A percentile compares a stretch with the other conserved stretches of the same genome.
Conservation (phyloP, 192 early-diverging fungal genomes). For the Mortierella antarctica region DNA sequence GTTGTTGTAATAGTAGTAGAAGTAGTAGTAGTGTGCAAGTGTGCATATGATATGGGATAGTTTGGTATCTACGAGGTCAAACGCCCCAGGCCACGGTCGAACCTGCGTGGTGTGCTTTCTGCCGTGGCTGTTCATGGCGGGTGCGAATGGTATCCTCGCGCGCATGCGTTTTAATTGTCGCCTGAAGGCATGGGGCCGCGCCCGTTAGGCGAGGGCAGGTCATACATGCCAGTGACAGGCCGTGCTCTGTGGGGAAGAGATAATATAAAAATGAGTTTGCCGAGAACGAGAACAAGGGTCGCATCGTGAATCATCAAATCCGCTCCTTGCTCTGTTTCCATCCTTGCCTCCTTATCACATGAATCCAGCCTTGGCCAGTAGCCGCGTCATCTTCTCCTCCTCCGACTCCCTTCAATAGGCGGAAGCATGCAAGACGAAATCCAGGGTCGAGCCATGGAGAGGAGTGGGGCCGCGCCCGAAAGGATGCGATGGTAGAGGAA, state of each 20-base stretch:
- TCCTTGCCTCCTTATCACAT: slow-evolving; percentile 56
- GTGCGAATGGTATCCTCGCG: no score
- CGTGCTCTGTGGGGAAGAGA: slow-evolving; percentile 8
- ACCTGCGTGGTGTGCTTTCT: no score
- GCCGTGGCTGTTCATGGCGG: no score
- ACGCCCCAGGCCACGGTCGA: no score
- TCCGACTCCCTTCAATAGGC: slow-evolving; percentile 69
- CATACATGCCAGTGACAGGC: slow-evolving; percentile 5
- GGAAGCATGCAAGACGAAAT: slow-evolving; percentile 1
- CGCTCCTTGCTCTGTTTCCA: background rate
- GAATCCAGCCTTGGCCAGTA: slow-evolving; percentile 83
- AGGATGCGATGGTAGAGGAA: no score
- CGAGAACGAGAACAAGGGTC: background rate
- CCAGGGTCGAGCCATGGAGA: background rate
- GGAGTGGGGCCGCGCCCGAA: no score
- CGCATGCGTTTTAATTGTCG: no score
- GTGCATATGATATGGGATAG: background rate
- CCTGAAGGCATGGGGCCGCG: no score
- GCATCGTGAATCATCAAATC: background rate
- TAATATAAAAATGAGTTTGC: background rate
- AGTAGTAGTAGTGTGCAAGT: background rate
- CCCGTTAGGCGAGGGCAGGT: background rate
- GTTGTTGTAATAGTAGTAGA: background rate
- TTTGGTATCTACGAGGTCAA: no score
- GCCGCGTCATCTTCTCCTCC: slow-evolving; percentile 82